A percentile compares a stretch with the other conserved stretches of the same genome.
Evolutionary conservation across 2,329 filamentous ascomycete genomes (phyloP).

Genomic region (Colletotrichum plurivorum): DNA sequence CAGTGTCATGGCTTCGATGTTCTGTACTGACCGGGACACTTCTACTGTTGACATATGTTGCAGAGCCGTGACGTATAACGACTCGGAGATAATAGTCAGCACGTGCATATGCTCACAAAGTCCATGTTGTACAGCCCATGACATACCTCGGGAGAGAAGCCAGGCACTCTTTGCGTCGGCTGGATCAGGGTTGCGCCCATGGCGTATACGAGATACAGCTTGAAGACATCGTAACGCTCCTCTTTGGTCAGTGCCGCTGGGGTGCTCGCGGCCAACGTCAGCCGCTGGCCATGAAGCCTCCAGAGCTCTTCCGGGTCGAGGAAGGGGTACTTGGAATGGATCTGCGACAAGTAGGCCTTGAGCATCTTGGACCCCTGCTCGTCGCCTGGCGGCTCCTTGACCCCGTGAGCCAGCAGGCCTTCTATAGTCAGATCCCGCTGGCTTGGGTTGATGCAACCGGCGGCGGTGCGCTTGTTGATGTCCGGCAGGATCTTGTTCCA

Average conservation of each 20-base stretch:
- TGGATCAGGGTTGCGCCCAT: conserved; percentile 65
- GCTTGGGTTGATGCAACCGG: conserved; percentile 18
- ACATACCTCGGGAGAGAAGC: conserved; percentile 55
- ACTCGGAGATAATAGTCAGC: conserved; percentile 37
- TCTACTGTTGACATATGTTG: conserved; percentile 63
- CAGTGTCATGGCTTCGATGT: conserved; percentile 66
- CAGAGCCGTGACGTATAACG: conserved; percentile 64
- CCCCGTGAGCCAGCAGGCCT: conserved; percentile 57
- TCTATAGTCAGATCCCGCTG: conserved; percentile 50
- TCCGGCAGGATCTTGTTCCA: conserved; percentile 64
- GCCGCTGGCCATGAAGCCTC: conserved; percentile 58
- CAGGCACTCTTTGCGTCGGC: conserved; percentile 58
- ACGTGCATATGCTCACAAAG: no score
- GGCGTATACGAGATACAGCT: conserved; percentile 66
- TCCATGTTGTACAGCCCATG: no score
- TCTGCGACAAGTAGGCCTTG: conserved; percentile 59
- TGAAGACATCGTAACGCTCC: conserved; percentile 62
- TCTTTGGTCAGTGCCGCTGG: conserved; percentile 41
- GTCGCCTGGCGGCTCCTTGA: conserved; percentile 60
- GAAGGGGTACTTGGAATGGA: conserved; percentile 65
- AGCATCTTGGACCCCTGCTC: conserved; percentile 59
- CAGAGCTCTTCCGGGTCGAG: conserved; percentile 61
- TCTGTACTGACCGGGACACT: conserved; percentile 63
- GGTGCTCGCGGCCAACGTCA: conserved; percentile 50
- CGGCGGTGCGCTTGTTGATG: conserved; percentile 20